Evolutionary conservation across 73 alveolate genomes (phyloP).

Genomic region (Paramecium caudatum): DNA sequence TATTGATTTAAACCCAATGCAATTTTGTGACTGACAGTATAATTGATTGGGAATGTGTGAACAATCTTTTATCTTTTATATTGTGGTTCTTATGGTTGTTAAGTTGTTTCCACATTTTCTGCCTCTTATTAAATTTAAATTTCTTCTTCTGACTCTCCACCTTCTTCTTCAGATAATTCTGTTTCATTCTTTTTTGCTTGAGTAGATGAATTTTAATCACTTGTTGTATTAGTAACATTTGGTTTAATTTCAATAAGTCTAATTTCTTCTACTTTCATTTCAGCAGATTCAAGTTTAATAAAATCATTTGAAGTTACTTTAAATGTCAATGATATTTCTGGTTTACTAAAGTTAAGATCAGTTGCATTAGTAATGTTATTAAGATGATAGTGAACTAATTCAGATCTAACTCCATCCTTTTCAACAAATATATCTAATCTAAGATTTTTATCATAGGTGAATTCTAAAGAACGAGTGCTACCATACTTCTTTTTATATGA

Average conservation of each 20-base stretch:
- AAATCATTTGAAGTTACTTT: slow-evolving; percentile 61
- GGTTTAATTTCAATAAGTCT: slow-evolving; percentile 47
- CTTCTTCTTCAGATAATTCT: neutral
- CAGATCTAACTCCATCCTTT: slow-evolving; percentile 52
- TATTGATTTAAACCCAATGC: slow-evolving; percentile 23
- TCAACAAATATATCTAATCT: slow-evolving; percentile 31
- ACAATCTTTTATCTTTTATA: slow-evolving; percentile 63
- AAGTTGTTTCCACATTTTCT: slow-evolving; percentile 36
- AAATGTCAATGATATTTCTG: slow-evolving; percentile 64
- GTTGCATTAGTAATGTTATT: slow-evolving; percentile 73
- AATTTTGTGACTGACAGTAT: neutral
- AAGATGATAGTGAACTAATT: slow-evolving; percentile 35
- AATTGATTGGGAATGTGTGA: slow-evolving; percentile 59
- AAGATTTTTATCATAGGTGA: slow-evolving; percentile 71
- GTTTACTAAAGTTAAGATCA: slow-evolving; percentile 68
- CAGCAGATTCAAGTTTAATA: slow-evolving; percentile 69
- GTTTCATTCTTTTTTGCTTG: slow-evolving; percentile 22
- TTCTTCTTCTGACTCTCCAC: slow-evolving; percentile 55
- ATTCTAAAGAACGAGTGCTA: slow-evolving; percentile 63
- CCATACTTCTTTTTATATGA: slow-evolving; percentile 62
- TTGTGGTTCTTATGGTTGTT: slow-evolving; percentile 46
- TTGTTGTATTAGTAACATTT: slow-evolving; percentile 7
- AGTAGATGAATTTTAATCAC: neutral
- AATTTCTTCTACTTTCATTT: slow-evolving; percentile 51
- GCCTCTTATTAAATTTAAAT: slow-evolving; percentile 54